Evolutionary conservation across 2,329 filamentous ascomycete species (phyloP).

Genomic region (Fusarium chuoi): DNA sequence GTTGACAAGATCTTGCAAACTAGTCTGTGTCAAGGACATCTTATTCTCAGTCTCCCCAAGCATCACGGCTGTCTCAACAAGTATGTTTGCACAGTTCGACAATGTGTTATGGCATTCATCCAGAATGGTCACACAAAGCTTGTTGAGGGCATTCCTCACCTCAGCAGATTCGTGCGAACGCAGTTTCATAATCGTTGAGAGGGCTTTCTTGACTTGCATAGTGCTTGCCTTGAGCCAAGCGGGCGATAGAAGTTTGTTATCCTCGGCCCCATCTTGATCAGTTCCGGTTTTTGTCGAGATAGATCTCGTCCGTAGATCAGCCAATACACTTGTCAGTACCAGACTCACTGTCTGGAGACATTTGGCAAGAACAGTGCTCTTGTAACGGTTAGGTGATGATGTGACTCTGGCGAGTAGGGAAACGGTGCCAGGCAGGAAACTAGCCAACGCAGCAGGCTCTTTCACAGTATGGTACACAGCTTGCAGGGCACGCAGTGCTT

Average conservation of each 20-base stretch:
- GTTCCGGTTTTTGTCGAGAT: slow-evolving; percentile 53
- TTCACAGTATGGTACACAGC: slow-evolving; percentile 71
- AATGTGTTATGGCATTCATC: slow-evolving; percentile 83
- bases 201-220: slow-evolving; percentile 82
- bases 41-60: slow-evolving; percentile 64
- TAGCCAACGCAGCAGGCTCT: slow-evolving; percentile 80
- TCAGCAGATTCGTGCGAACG: slow-evolving; percentile 75
- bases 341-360: slow-evolving; percentile 68
- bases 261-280: slow-evolving; percentile 35
- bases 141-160: slow-evolving; percentile 74
- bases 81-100: slow-evolving; percentile 72
- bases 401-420: slow-evolving; percentile 83
- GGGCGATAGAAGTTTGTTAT: slow-evolving; percentile 55
- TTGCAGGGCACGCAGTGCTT: slow-evolving; percentile 73
- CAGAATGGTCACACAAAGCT: slow-evolving; percentile 78
- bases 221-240: slow-evolving; percentile 84
- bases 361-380: slow-evolving; percentile 68
- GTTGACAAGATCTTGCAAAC: slow-evolving; percentile 69
- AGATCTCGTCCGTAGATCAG: slow-evolving; percentile 65
- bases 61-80: slow-evolving; percentile 84
- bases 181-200: slow-evolving; percentile 80
- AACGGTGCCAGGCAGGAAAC: slow-evolving; percentile 87
- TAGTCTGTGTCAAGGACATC: slow-evolving; percentile 55
- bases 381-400: slow-evolving; percentile 71
- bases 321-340: slow-evolving; percentile 65